A percentile compares a stretch with the other conserved stretches of the same genome.
These are phyloP conservation scores for Talaromyces sp. DNA, from an alignment of 2,329 filamentous ascomycete genomes.

Conservation along the genomic window DNA sequence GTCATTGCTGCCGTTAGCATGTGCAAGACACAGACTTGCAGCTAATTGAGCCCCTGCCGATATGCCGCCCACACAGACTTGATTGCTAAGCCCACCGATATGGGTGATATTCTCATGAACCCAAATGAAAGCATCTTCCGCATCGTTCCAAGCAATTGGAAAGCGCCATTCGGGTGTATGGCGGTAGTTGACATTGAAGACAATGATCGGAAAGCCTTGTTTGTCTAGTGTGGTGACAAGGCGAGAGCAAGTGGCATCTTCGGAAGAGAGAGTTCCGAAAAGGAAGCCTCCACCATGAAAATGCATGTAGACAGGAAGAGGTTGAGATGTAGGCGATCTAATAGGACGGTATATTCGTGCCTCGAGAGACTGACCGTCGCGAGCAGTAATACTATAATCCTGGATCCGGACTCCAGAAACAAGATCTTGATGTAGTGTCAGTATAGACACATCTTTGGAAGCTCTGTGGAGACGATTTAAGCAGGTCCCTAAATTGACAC, in stretches of 20 bases:
- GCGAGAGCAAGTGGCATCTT: constrained; percentile 5
- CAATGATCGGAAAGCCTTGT: not conserved
- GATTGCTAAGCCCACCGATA: not conserved
- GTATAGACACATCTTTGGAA: not conserved
- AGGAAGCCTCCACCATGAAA: constrained; percentile 8
- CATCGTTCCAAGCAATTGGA: not conserved
- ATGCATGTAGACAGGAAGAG: constrained; percentile 1
- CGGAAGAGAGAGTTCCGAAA: constrained; percentile 1
- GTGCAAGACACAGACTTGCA: not conserved
- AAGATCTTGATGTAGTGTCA: not conserved
- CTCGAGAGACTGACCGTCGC: not conserved
- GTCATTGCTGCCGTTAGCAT: not conserved
- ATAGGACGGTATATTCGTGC: constrained; percentile 5
- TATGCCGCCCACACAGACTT: not conserved
- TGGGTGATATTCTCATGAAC: not conserved
- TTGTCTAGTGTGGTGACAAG: not conserved
- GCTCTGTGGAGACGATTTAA: not conserved
- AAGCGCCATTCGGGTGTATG: not conserved
- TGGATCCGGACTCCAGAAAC: not conserved
- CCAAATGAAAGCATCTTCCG: not conserved
- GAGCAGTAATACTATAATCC: not conserved
- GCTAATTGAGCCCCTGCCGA: not conserved
- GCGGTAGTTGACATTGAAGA: not conserved
- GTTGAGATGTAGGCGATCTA: not conserved
- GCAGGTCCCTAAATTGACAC: not conserved